Evolutionary conservation across 495 filamentous ascomycete genomes (phyloP).

Genomic region (Penicillium roqueforti): DNA sequence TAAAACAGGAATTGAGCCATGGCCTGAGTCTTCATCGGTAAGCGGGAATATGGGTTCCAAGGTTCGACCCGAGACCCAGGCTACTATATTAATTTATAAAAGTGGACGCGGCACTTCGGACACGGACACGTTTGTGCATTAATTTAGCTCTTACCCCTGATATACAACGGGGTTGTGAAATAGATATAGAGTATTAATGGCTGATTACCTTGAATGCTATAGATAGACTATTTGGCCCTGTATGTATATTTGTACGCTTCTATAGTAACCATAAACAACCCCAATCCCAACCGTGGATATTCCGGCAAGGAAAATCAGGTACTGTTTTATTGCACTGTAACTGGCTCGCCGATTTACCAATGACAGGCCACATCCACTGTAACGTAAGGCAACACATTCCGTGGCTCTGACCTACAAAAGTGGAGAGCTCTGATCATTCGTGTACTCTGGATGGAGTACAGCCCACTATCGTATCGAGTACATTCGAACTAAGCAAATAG

Average conservation of each 20-base stretch:
- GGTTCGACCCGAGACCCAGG: conserved; percentile 7
- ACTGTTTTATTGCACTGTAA: conserved; percentile 10
- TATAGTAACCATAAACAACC: neutral
- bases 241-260: too few species aligned
- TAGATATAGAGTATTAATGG: neutral
- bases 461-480: conserved; percentile 3
- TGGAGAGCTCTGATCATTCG: conserved; percentile 17
- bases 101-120: conserved; percentile 1
- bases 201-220: too few species aligned
- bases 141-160: conserved; percentile 5
- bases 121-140: neutral
- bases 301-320: conserved; percentile 3
- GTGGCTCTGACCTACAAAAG: conserved; percentile 24
- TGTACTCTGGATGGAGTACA: conserved; percentile 1
- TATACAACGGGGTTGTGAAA: neutral
- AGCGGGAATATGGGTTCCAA: neutral
- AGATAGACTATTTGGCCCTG: too few species aligned
- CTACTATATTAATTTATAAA: conserved; percentile 10
- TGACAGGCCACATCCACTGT: conserved; percentile 3
- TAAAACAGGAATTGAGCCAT: conserved; percentile 4
- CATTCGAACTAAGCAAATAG: neutral
- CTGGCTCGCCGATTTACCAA: conserved; percentile 22
- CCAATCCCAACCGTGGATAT: neutral
- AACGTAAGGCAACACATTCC: conserved; percentile 30
- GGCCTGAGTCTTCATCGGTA: neutral